Evolutionary conservation across 345 rosid genomes (phyloP).

Genomic region (Eucalyptus pumila): DNA sequence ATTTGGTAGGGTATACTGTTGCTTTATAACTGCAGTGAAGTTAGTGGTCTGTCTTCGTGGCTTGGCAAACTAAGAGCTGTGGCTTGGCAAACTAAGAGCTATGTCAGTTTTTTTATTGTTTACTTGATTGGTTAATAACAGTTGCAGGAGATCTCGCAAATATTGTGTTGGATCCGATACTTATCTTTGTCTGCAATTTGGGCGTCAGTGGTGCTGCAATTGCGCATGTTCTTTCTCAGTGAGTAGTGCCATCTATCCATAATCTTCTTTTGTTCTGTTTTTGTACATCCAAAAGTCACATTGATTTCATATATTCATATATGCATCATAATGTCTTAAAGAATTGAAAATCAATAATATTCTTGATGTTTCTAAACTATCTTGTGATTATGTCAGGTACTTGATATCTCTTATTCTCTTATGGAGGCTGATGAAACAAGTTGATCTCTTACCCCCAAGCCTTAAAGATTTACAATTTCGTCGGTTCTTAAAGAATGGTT

Average conservation of each 20-base stretch:
- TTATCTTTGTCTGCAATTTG: constrained; percentile 49
- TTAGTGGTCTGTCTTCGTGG: not conserved
- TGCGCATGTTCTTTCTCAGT: constrained; percentile 92
- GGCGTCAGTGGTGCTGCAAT: constrained; percentile 96
- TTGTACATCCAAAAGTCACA: not conserved
- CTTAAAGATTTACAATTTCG: constrained; percentile 52
- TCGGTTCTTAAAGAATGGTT: constrained; percentile 75
- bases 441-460: constrained; percentile 57
- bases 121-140: not conserved
- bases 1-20: not conserved
- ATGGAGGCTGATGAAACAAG: not conserved
- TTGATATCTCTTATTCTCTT: constrained; percentile 57
- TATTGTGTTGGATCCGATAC: constrained; percentile 68
- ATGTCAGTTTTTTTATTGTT: not conserved
- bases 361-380: not conserved
- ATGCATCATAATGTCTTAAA: not conserved
- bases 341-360: not conserved
- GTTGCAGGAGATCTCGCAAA: constrained; percentile 66
- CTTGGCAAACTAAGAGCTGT: not conserved
- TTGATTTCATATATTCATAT: not conserved
- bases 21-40: not conserved
- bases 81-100: not conserved
- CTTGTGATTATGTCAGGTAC: constrained; percentile 34
- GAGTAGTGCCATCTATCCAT: constrained; percentile 3
- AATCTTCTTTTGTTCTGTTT: not conserved